These are phyloP conservation scores for Claviceps africana DNA, from an alignment of 2,329 filamentous ascomycete genomes.

Conservation along the genomic window DNA sequence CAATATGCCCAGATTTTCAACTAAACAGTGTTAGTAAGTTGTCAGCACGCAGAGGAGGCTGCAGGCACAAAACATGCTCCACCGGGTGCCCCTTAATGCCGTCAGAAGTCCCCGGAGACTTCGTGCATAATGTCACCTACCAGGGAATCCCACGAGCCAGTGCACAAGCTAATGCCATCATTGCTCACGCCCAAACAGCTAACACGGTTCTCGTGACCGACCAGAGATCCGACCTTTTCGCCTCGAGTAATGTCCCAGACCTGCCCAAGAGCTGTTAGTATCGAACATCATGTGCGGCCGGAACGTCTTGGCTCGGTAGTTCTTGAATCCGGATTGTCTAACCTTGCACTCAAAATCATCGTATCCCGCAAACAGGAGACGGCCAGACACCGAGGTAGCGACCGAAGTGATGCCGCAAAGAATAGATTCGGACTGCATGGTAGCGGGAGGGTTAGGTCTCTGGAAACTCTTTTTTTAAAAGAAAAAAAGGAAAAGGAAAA, in stretches of 20 bases:
- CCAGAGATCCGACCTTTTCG: slow-evolving; percentile 91
- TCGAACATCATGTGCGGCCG: neutral
- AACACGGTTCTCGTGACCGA: slow-evolving; percentile 96
- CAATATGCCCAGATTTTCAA: slow-evolving; percentile 84
- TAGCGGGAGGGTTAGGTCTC: slow-evolving; percentile 9
- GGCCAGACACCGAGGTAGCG: slow-evolving; percentile 90
- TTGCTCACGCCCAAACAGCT: slow-evolving; percentile 98
- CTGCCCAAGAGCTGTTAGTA: slow-evolving; percentile 31
- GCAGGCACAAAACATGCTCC: neutral
- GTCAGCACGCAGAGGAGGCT: neutral
- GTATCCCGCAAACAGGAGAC: slow-evolving; percentile 90
- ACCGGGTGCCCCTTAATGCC: too few species aligned
- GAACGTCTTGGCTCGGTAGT: neutral
- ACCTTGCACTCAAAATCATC: slow-evolving; percentile 99
- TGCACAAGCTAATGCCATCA: slow-evolving; percentile 97
- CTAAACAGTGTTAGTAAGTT: slow-evolving; percentile 26
- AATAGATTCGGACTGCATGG: slow-evolving; percentile 75
- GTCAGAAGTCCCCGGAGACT: neutral
- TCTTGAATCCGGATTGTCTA: slow-evolving; percentile 8
- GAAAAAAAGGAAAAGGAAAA: neutral
- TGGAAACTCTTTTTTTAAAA: neutral
- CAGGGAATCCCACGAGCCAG: slow-evolving; percentile 97
- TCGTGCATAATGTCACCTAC: slow-evolving; percentile 41
- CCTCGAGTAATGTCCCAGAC: slow-evolving; percentile 96
- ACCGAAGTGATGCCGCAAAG: slow-evolving; percentile 97